A percentile compares a stretch with the other conserved stretches of the same genome.
phyloP scores from a whole-genome alignment of 345 rosid species.

The Populus alba region DNA sequence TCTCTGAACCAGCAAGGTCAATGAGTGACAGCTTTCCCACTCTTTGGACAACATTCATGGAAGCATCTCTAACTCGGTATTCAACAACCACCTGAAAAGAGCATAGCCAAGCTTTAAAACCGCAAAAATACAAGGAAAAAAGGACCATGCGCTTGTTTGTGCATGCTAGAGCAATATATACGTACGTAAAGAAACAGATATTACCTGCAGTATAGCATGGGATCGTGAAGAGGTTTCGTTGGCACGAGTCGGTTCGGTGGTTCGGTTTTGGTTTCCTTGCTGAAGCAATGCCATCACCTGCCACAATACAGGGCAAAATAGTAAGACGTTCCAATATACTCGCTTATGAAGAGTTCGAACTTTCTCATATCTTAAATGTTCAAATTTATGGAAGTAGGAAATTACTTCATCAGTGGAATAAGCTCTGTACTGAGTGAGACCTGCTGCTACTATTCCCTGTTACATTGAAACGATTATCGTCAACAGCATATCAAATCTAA shows the following conservation, averaged over 20 bases:
- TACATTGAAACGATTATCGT: conserved; percentile 4
- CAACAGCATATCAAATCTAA: background rate
- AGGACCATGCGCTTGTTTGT: background rate
- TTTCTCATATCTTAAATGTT: background rate
- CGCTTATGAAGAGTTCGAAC: background rate
- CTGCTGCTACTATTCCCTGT: conserved; percentile 91
- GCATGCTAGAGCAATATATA: too few species aligned
- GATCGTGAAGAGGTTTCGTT: conserved; percentile 97
- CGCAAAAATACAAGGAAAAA: background rate
- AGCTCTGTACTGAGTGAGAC: conserved; percentile 92
- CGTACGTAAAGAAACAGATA: background rate
- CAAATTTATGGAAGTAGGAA: background rate
- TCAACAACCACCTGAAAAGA: conserved; percentile 67
- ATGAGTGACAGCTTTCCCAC: conserved; percentile 86
- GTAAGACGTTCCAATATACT: conserved; percentile 7
- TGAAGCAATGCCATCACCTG: conserved; percentile 94
- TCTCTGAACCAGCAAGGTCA: conserved; percentile 98
- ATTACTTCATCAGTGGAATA: conserved; percentile 88
- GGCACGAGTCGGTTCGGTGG: conserved; percentile 89
- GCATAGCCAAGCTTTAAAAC: background rate
- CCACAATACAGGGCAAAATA: conserved; percentile 15
- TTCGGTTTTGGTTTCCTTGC: conserved; percentile 88
- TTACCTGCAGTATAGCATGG: conserved; percentile 93
- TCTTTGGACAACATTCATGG: conserved; percentile 57
- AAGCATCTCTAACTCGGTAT: conserved; percentile 61